These are phyloP conservation scores for Arthroderma uncinatum DNA, from an alignment of 2,329 filamentous ascomycete species.

Conservation along the genomic window DNA sequence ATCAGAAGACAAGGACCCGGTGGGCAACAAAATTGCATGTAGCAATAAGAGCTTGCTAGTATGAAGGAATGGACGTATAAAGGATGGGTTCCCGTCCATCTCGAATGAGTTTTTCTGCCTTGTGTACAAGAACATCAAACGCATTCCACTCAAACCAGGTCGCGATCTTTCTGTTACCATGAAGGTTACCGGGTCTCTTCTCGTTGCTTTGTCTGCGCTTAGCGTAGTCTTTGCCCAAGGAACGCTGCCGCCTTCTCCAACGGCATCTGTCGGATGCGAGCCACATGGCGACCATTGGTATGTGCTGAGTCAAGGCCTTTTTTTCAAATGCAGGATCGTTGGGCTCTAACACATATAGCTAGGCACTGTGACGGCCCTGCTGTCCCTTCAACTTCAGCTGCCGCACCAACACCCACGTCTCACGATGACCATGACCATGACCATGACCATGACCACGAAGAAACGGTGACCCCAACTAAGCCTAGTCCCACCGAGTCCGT, in stretches of 20 bases:
- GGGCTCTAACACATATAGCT: neutral
- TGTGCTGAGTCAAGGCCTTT: neutral
- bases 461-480: slow-evolving; percentile 4
- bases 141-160: neutral
- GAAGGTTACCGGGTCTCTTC: neutral
- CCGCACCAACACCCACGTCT: neutral
- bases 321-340: neutral
- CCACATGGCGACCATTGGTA: slow-evolving; percentile 17
- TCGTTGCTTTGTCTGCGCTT: slow-evolving; percentile 8
- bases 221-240: slow-evolving; percentile 12
- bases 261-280: slow-evolving; percentile 18
- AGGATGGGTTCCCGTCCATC: neutral
- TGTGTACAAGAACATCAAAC: neutral
- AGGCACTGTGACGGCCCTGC: slow-evolving; percentile 25
- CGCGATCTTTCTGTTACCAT: neutral
- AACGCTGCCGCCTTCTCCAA: slow-evolving; percentile 24
- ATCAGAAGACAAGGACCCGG: slow-evolving; percentile 3
- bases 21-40: neutral
- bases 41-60: neutral
- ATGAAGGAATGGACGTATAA: neutral
- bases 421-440: neutral
- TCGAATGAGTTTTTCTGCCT: neutral
- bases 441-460: neutral
- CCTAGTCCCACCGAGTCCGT: slow-evolving; percentile 15
- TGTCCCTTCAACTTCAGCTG: slow-evolving; percentile 2